These are phyloP conservation scores for Alternaria dauci DNA, from an alignment of 2,329 filamentous ascomycete genomes.

Conservation along the genomic window DNA sequence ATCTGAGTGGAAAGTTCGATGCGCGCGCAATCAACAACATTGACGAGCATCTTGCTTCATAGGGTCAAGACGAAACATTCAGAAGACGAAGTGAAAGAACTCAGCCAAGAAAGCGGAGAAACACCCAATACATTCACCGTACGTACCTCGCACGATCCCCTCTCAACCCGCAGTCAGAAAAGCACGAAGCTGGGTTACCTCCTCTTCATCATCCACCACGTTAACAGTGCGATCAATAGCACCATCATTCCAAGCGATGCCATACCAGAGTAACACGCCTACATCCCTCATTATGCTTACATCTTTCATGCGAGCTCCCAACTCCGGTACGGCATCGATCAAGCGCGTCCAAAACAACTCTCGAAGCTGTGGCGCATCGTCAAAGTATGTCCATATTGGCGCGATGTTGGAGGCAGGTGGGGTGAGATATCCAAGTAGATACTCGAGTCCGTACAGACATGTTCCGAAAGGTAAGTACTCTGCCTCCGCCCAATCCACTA, in stretches of 20 bases:
- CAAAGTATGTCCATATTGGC: conserved; percentile 53
- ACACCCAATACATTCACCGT: background rate
- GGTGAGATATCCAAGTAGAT: conserved; percentile 62
- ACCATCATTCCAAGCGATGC: conserved; percentile 70
- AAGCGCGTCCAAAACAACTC: conserved; percentile 61
- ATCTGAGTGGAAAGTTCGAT: conserved; percentile 14
- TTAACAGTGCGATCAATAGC: conserved; percentile 66
- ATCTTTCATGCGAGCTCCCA: conserved; percentile 46
- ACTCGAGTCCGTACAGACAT: conserved; percentile 68
- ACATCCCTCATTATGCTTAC: conserved; percentile 59
- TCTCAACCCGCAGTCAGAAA: conserved; percentile 36
- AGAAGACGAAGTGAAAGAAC: background rate
- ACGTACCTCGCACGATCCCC: background rate
- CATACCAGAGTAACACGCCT: conserved; percentile 69
- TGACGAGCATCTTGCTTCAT: too few relatives aligned
- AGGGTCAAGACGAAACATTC: background rate
- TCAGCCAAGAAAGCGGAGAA: background rate
- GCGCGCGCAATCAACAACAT: background rate
- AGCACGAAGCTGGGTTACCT: conserved; percentile 62
- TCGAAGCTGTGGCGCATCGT: conserved; percentile 56
- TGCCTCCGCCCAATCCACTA: conserved; percentile 72
- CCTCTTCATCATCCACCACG: conserved; percentile 59
- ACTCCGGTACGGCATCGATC: conserved; percentile 44
- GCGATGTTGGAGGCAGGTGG: background rate
- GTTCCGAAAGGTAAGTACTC: conserved; percentile 68